Conservation (phyloP, 371 early-diverging fungal species). For the Rhizopus delemar region DNA sequence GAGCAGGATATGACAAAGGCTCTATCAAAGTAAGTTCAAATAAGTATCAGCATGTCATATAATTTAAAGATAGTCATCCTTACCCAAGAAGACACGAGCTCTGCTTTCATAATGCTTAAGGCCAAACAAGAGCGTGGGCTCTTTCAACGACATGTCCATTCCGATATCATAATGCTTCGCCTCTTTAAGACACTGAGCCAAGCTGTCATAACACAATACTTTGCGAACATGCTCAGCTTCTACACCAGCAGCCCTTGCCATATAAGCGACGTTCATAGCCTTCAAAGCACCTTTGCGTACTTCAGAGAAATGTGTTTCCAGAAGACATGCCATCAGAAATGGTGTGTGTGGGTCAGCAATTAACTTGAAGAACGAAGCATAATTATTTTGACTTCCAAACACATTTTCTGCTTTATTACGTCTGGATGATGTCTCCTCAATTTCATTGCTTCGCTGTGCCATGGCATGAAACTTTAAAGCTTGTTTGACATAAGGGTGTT, state of each 20-base stretch:
- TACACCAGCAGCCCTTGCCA: constrained; percentile 50
- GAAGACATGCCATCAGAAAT: constrained; percentile 74
- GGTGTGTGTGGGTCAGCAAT: constrained; percentile 60
- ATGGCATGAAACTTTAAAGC: constrained; percentile 70
- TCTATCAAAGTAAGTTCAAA: constrained; percentile 8
- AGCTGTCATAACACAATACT: constrained; percentile 34
- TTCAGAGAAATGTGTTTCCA: constrained; percentile 71
- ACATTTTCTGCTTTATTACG: constrained; percentile 49
- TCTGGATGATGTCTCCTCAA: constrained; percentile 38
- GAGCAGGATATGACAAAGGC: constrained; percentile 41
- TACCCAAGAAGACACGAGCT: constrained; percentile 24
- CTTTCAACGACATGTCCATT: constrained; percentile 18
- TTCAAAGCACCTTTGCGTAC: constrained; percentile 76
- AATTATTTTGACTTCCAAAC: constrained; percentile 67
- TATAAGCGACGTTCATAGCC: constrained; percentile 71
- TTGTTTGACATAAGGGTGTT: constrained; percentile 59
- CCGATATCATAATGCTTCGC: constrained; percentile 33
- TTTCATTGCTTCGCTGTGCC: constrained; percentile 61
- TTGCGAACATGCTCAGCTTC: constrained; percentile 32
- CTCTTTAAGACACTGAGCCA: constrained; percentile 31
- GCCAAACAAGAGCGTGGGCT: constrained; percentile 33
- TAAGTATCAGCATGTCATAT: too few species aligned
- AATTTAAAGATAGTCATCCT: too few species aligned
- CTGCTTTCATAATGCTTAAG: constrained; percentile 28
- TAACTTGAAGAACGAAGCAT: constrained; percentile 67